phyloP scores from a whole-genome alignment of 257 asterid species.

The Echites panduratus region DNA sequence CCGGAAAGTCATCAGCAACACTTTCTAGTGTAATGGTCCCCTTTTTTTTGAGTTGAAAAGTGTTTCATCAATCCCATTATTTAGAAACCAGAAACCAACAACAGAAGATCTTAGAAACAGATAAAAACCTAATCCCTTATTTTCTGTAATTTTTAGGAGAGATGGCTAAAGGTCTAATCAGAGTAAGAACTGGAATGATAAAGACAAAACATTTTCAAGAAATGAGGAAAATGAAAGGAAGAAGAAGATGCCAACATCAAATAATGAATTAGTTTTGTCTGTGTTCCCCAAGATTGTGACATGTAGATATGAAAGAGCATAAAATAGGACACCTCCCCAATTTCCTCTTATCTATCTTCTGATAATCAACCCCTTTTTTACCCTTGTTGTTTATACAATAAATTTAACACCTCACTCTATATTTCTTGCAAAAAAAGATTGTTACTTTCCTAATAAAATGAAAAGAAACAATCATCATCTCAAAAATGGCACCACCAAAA shows the following conservation, averaged over 20 bases:
- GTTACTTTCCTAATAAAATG: not conserved
- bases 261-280: conserved; percentile 16
- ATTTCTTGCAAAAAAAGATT: not conserved
- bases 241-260: conserved; percentile 19
- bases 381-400: conserved; percentile 2
- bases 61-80: not conserved
- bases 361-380: not conserved
- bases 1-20: not conserved
- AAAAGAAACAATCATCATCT: not conserved
- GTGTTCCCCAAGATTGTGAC: conserved; percentile 26
- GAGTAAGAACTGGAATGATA: conserved; percentile 9
- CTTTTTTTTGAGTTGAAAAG: not conserved
- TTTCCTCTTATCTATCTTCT: not conserved
- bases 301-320: conserved; percentile 3
- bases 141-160: not conserved
- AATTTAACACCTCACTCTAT: not conserved
- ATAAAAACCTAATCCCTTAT: conserved; percentile 3
- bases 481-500: not conserved
- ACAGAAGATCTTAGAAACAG: conserved; percentile 10
- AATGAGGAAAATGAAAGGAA: not conserved
- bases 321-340: not conserved
- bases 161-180: conserved; percentile 4
- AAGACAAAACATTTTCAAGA: not conserved
- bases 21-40: not conserved
- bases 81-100: conserved; percentile 12